Base-by-base conservation (phyloP, 129 eudicot species). In the Centrapalus pauciflorus region DNA sequence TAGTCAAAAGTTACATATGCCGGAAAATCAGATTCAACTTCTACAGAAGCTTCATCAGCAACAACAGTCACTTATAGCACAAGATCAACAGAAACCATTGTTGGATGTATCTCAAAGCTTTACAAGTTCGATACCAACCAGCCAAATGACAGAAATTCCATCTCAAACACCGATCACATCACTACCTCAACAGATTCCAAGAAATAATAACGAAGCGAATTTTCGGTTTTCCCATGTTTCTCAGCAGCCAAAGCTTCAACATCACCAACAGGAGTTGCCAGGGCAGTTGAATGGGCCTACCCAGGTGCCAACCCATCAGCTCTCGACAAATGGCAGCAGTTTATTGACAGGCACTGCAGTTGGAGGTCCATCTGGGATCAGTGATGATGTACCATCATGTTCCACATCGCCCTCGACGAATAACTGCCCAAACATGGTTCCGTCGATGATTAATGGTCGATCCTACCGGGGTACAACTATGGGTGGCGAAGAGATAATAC, bases 331-430 rank as follows among this genome's bases (percentile, higher is more conserved):
- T 32, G 82, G 87, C 76, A 79, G 81, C 64, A 84, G 81, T 67
- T 74, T 80, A 28, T 52, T 86, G 43, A 83, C 92, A 2, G 86
- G 86, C 20, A 82, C 79, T 25, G 87, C 83, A 38, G 82, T 66
- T 52, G 86, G 81, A 33, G 81, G 87, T 58, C 96, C 72, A 20
- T 85, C 96, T 21, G 92, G 72, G 30, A 66, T 89, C 19, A 85
- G 90, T 21, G 96, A 91, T 55, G 97, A 91, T 23, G 70, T 87
- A 56, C 96, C 97, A 12, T 91, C 97, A 23, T 87, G 97, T 81
- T 91, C 97, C 25, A 91, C 97, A 30, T 91, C 97, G 50, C 97
- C 96, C 20, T 91, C 97, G 29, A 83, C 94, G 9, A 87, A 90
- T 48, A 85, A 91, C 55, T 82, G 88, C 66, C 76, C 83, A 17